Percentiles rank a stretch among this genome's conserved stretches.
Evolutionary conservation across 1,139 yeast species (phyloP).

Genomic region (Debaryomycetaceae sp.): DNA sequence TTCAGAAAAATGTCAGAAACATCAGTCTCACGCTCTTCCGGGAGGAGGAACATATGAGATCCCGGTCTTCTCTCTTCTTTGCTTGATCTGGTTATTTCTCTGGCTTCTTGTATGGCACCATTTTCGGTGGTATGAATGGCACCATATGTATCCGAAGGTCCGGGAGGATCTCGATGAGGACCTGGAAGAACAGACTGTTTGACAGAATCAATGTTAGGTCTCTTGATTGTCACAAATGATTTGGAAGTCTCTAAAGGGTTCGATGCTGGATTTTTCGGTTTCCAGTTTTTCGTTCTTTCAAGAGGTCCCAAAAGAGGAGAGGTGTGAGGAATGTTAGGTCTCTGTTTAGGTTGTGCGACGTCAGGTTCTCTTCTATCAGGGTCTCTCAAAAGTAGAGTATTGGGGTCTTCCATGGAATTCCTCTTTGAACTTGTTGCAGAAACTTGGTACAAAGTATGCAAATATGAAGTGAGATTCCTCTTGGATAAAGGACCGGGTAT

Average conservation of each 20-base stretch:
- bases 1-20: conserved; percentile 20
- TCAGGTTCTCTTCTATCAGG: conserved; percentile 2
- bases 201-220: conserved; percentile 35
- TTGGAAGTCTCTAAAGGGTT: conserved; percentile 77
- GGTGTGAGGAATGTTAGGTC: neutral
- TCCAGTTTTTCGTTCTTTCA: conserved; percentile 26
- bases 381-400: conserved; percentile 6
- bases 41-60: conserved; percentile 18
- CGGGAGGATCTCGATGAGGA: conserved; percentile 4
- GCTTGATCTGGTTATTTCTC: conserved; percentile 5
- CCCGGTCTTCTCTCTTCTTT: neutral
- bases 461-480: conserved; percentile 64
- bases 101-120: conserved; percentile 44
- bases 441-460: conserved; percentile 54
- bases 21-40: conserved; percentile 28
- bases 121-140: conserved; percentile 48
- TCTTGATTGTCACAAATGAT: conserved; percentile 65
- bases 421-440: conserved; percentile 34
- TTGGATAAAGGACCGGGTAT: conserved; percentile 85
- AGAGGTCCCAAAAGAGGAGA: conserved; percentile 12
- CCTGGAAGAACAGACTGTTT: conserved; percentile 20
- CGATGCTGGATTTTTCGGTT: conserved; percentile 71
- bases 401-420: conserved; percentile 29
- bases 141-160: conserved; percentile 26
- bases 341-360: neutral